A percentile compares a stretch with the other conserved stretches of the same genome.
These are phyloP conservation scores for Pholiota molesta DNA, from an alignment of 768 basidiomycete genomes.

Conservation along the genomic window DNA sequence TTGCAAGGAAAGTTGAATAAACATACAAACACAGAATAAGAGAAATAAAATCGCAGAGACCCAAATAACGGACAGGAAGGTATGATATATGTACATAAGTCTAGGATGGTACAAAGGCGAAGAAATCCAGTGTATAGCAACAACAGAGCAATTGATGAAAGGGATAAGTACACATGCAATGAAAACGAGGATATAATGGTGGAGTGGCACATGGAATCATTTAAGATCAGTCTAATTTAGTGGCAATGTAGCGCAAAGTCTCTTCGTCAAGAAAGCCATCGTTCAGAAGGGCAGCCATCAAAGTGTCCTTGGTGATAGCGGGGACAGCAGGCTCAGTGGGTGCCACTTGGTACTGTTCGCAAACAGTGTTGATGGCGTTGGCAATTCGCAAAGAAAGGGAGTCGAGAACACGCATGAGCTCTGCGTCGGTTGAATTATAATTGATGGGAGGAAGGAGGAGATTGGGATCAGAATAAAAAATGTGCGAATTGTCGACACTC, in stretches of 20 bases:
- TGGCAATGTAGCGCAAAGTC: constrained; percentile 44
- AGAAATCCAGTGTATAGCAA: constrained; percentile 1
- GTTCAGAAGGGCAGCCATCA: constrained; percentile 38
- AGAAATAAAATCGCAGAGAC: background rate
- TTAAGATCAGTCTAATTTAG: constrained; percentile 26
- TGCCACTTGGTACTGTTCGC: constrained; percentile 25
- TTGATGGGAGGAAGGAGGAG: constrained; percentile 69
- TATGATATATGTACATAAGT: background rate
- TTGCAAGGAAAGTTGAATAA: background rate
- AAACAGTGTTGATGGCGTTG: constrained; percentile 57
- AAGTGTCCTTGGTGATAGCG: constrained; percentile 27
- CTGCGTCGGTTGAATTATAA: constrained; percentile 70
- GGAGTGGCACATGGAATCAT: background rate
- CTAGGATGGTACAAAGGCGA: background rate
- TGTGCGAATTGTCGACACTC: constrained; percentile 29
- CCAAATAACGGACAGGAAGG: too few relatives aligned
- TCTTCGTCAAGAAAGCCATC: constrained; percentile 47
- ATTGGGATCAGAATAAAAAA: constrained; percentile 61
- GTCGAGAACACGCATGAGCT: constrained; percentile 76
- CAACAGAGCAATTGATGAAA: background rate
- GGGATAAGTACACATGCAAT: background rate
- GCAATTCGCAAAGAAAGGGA: constrained; percentile 76
- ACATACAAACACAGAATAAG: background rate
- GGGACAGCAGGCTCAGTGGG: constrained; percentile 2
- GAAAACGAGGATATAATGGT: background rate